Percentiles rank a stretch among this genome's conserved stretches.
Evolutionary conservation across 1,284 basidiomycete genomes (phyloP).

Genomic region (Ceratorhiza oryzae-sativae): DNA sequence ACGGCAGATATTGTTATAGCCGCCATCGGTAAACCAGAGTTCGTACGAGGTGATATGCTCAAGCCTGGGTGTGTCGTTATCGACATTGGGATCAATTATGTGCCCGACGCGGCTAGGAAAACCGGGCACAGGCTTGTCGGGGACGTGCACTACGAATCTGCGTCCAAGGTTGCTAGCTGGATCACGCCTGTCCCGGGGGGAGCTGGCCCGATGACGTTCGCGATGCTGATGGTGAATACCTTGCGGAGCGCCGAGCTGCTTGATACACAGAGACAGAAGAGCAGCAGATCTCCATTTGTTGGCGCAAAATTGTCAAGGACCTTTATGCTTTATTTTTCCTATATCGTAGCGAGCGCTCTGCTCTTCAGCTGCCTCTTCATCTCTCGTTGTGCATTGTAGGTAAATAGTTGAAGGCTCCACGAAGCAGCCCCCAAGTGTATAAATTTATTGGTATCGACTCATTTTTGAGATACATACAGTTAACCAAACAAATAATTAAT

Average conservation of each 20-base stretch:
- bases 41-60: conserved; percentile 93
- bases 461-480: too few relatives aligned
- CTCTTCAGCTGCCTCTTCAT: too few relatives aligned
- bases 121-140: conserved; percentile 96
- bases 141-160: conserved; percentile 89
- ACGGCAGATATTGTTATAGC: conserved; percentile 91
- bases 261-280: too few relatives aligned
- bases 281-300: too few relatives aligned
- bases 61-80: conserved; percentile 94
- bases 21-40: conserved; percentile 92
- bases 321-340: too few relatives aligned
- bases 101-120: conserved; percentile 91
- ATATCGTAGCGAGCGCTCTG: too few relatives aligned
- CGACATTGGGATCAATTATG: conserved; percentile 97
- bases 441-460: too few relatives aligned
- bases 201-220: conserved; percentile 99
- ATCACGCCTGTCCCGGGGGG: conserved; percentile 99
- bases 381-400: too few relatives aligned
- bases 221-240: conserved; percentile 97
- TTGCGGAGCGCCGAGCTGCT: conserved; percentile 82
- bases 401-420: too few relatives aligned
- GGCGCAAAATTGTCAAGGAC: too few relatives aligned
- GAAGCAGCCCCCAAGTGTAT: too few relatives aligned
- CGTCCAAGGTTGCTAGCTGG: conserved; percentile 77
- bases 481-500: too few relatives aligned